Conservation (phyloP, 1,284 basidiomycete genomes). For the Vanrija pseudolonga region DNA sequence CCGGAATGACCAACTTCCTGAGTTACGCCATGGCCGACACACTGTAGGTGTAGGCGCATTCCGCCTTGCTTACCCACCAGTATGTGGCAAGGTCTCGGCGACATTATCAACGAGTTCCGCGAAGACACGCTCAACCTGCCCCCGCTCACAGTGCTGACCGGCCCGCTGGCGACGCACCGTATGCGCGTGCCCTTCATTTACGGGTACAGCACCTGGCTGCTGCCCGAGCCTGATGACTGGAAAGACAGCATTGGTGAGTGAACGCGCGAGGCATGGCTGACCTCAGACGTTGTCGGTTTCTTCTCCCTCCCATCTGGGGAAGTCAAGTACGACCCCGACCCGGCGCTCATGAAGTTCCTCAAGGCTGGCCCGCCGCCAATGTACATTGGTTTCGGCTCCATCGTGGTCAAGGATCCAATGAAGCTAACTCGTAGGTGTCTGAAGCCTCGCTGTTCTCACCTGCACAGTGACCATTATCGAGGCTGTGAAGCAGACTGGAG, state of each 20-base stretch:
- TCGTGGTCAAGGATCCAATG: conserved; percentile 25
- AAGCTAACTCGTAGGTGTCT: conserved; percentile 43
- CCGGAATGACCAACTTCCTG: conserved; percentile 56
- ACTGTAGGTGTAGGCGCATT: conserved; percentile 21
- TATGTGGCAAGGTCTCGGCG: conserved; percentile 53
- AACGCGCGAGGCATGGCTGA: not conserved
- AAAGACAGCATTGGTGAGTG: conserved; percentile 53
- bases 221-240: conserved; percentile 63
- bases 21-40: conserved; percentile 59
- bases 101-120: conserved; percentile 61
- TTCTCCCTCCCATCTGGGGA: conserved; percentile 57
- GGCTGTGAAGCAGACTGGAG: conserved; percentile 56
- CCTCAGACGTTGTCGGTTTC: conserved; percentile 58
- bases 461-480: conserved; percentile 55
- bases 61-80: not conserved
- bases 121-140: conserved; percentile 55
- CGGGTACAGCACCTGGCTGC: conserved; percentile 62
- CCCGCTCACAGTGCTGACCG: conserved; percentile 53
- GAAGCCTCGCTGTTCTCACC: too few relatives aligned
- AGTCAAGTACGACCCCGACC: conserved; percentile 54
- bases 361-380: conserved; percentile 56
- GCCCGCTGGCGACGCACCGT: conserved; percentile 57
- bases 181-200: conserved; percentile 66
- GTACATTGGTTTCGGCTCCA: conserved; percentile 53
- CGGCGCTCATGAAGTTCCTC: conserved; percentile 55